A percentile compares a stretch with the other conserved stretches of the same genome.
These are phyloP conservation scores for Odontarrhena argentea DNA, from an alignment of 345 rosid genomes.

Conservation along the genomic window DNA sequence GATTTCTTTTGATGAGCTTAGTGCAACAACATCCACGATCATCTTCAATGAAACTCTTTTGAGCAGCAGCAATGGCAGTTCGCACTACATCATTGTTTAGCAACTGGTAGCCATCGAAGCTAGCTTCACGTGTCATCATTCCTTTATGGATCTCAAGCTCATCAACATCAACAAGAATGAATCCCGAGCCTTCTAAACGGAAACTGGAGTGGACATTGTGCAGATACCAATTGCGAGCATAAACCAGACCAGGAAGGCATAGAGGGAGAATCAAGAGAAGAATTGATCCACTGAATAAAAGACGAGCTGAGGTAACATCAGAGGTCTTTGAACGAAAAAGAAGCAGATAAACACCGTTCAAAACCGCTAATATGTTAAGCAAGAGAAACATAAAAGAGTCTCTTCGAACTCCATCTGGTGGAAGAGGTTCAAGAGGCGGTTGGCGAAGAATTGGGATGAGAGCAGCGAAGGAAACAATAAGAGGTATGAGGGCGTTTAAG, in stretches of 20 bases:
- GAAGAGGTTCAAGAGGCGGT: slow-evolving; percentile 74
- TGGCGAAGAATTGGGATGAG: slow-evolving; percentile 85
- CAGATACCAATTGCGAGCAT: slow-evolving; percentile 76
- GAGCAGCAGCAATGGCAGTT: slow-evolving; percentile 18
- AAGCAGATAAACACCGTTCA: slow-evolving; percentile 86
- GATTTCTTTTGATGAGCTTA: slow-evolving; percentile 54
- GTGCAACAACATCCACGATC: slow-evolving; percentile 50
- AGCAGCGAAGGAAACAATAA: slow-evolving; percentile 60
- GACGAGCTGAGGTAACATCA: slow-evolving; percentile 45
- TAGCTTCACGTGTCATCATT: slow-evolving; percentile 50
- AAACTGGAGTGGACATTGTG: slow-evolving; percentile 65
- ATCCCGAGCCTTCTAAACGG: slow-evolving; percentile 56
- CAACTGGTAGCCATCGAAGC: slow-evolving; percentile 43
- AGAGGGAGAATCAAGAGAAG: slow-evolving; percentile 70
- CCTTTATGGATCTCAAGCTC: slow-evolving; percentile 88
- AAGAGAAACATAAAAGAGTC: slow-evolving; percentile 79
- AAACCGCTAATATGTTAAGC: slow-evolving; percentile 63
- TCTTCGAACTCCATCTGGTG: slow-evolving; percentile 65
- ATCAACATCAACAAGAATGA: slow-evolving; percentile 74
- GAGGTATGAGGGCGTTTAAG: slow-evolving; percentile 68
- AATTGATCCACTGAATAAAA: slow-evolving; percentile 72
- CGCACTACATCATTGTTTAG: slow-evolving; percentile 35
- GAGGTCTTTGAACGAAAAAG: slow-evolving; percentile 55
- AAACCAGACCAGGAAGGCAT: slow-evolving; percentile 74
- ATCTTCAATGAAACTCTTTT: slow-evolving; percentile 40